Conservation (phyloP, 805 yeast genomes). For the Wickerhamiella allomyrinae region DNA sequence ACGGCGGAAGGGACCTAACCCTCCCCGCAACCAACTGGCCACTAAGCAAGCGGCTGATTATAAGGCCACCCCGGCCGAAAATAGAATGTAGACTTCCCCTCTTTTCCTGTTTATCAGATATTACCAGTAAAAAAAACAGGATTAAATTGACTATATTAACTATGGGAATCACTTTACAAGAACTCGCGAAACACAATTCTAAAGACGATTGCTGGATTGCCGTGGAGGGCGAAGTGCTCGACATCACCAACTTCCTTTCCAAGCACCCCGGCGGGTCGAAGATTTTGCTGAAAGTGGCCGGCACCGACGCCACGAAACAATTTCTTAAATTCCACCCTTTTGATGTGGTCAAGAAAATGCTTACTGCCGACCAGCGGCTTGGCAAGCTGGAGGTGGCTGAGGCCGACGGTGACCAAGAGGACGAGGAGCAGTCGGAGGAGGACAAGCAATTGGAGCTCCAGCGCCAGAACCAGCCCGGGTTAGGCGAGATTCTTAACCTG, state of each 20-base stretch:
- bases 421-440: constrained; percentile 31
- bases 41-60: background rate
- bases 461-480: constrained; percentile 44
- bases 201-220: constrained; percentile 71
- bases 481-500: constrained; percentile 56
- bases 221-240: constrained; percentile 64
- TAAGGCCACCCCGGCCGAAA: no score
- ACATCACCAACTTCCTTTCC: constrained; percentile 48
- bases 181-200: constrained; percentile 39
- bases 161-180: constrained; percentile 13
- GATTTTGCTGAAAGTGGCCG: constrained; percentile 43
- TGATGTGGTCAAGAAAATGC: constrained; percentile 57
- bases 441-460: constrained; percentile 29
- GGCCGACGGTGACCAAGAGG: constrained; percentile 11
- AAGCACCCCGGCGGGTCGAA: constrained; percentile 51
- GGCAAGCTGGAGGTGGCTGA: constrained; percentile 33
- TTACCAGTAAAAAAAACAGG: no score
- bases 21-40: background rate
- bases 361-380: constrained; percentile 45
- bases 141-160: no score
- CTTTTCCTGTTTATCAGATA: no score
- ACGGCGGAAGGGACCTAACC: no score
- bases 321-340: constrained; percentile 85
- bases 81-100: no score
- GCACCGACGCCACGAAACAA: constrained; percentile 66